Base-by-base conservation (phyloP, 139 green algal genomes). In the Chlamydomonas applanata region DNA sequence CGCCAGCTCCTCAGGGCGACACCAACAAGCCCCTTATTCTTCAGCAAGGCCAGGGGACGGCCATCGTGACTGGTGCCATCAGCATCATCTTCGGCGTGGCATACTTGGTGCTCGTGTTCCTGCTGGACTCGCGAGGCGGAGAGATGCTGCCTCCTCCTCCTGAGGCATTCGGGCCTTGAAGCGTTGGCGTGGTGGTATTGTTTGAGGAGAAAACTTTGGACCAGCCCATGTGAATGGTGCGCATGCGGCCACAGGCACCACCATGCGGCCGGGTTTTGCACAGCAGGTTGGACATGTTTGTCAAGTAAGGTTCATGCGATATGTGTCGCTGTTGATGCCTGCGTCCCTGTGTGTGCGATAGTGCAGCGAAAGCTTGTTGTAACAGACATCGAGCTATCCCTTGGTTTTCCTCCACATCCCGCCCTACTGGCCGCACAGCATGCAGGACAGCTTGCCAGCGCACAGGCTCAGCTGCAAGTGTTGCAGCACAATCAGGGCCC, bases 141-240 rank as follows among this genome's bases (percentile, higher is more conserved):
- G 76, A 89, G 69, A 81, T 93, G 78, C 67, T 84, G 75, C 88
- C 88, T 7, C 88, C 88, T 46, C 88, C 88, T 11, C 88, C 88
- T 14, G 88, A 93, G 68, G 88, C 88, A 0, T 91, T 88, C 46
- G 61, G 81, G 22, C 79, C 76, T 0, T 85, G 36, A 71, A 34
- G n/a, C 1, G 1, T 35, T 32, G n/a, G n/a, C n/a, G 29, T 72
- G 36, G 63, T 36, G 19, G 20, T 27, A 13, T 13, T 30, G 20
- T 35, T 71, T 71, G 63, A 33, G 11, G 17, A 9, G 32, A 3
- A 54, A 27, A 53, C 30, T 27, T 53, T 49, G 36, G 34, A 62
- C n/a, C 54, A 62, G n/a, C 9, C 22, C 22, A 62, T 27, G 54
- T 62, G 4, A 17, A 4, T 62, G 54, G 54, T 17, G 4, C 24